A percentile compares a stretch with the other conserved stretches of the same genome.
Evolutionary conservation across 176 grass and related monocot genomes (phyloP).

Genomic region (Raddia guianensis): DNA sequence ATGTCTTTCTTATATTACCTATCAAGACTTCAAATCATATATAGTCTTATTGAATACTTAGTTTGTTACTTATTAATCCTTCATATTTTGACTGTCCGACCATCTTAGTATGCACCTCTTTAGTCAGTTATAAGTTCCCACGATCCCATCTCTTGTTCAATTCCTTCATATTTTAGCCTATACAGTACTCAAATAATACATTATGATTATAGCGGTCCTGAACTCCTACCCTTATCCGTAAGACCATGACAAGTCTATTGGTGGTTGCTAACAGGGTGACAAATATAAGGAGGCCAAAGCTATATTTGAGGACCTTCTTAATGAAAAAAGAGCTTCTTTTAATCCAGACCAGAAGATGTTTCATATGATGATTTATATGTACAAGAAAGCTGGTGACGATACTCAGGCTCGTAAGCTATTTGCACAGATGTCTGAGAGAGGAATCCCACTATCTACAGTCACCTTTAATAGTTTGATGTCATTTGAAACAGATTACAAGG

Average conservation of each 20-base stretch:
- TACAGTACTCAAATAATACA: not conserved
- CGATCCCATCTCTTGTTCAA: not conserved
- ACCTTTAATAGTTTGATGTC: slow-evolving; percentile 99
- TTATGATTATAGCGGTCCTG: slow-evolving; percentile 24
- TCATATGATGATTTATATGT: slow-evolving; percentile 99
- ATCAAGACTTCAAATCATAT: not conserved
- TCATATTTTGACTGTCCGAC: slow-evolving; percentile 11
- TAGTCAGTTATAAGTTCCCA: not conserved
- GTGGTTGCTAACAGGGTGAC: slow-evolving; percentile 61
- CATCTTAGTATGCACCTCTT: slow-evolving; percentile 4
- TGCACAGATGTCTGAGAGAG: slow-evolving; percentile 73
- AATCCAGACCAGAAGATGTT: slow-evolving; percentile 99
- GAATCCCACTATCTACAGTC: slow-evolving; percentile 76
- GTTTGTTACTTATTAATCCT: not conserved
- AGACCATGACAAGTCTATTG: slow-evolving; percentile 33
- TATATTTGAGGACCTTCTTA: slow-evolving; percentile 83
- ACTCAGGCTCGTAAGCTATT: slow-evolving; percentile 74
- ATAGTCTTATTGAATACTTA: not conserved
- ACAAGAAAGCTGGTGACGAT: slow-evolving; percentile 83
- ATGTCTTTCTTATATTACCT: not conserved
- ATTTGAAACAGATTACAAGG: slow-evolving; percentile 90
- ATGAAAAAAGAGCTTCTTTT: slow-evolving; percentile 67
- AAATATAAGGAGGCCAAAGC: slow-evolving; percentile 71
- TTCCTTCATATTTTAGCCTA: not conserved
- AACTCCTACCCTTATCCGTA: slow-evolving; percentile 4